Conservation (phyloP, 2,329 filamentous ascomycete species). For the Geosmithia flava region DNA sequence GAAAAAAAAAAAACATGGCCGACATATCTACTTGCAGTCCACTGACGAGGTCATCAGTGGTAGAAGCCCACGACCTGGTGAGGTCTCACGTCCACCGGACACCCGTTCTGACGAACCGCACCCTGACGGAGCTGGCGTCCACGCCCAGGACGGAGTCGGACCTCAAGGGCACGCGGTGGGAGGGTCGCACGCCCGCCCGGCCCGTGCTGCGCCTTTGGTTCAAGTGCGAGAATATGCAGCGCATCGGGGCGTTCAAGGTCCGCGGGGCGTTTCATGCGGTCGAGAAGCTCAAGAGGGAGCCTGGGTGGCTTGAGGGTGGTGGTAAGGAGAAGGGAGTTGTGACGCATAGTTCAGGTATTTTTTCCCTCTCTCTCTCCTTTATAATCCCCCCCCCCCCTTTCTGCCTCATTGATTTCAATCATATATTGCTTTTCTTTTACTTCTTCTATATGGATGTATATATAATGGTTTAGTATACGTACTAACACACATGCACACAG, state of each 20-base stretch:
- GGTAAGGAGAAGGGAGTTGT: constrained; percentile 60
- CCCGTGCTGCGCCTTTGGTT: constrained; percentile 71
- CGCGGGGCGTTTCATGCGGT: constrained; percentile 84
- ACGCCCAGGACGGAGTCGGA: constrained; percentile 45
- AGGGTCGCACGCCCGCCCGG: constrained; percentile 41
- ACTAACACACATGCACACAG: constrained; percentile 26
- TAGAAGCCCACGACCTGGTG: constrained; percentile 61
- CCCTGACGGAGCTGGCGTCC: constrained; percentile 64
- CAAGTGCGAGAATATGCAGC: constrained; percentile 92
- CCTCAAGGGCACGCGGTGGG: constrained; percentile 42
- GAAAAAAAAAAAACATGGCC: constrained; percentile 27
- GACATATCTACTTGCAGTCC: constrained; percentile 43
- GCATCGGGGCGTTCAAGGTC: constrained; percentile 85
- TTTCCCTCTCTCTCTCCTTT: neutral
- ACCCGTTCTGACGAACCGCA: constrained; percentile 68
- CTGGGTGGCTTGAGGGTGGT: constrained; percentile 46
- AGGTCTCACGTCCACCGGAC: constrained; percentile 68
- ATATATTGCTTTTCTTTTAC: neutral
- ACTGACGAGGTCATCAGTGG: constrained; percentile 60
- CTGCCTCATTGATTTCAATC: too few species aligned
- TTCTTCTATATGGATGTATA: neutral
- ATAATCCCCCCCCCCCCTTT: neutral
- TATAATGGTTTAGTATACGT: neutral
- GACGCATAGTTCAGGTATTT: constrained; percentile 75
- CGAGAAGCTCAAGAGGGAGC: constrained; percentile 50